These are phyloP conservation scores for Lecanicillium sp. DNA, from an alignment of 2,329 filamentous ascomycete species.

Conservation along the genomic window DNA sequence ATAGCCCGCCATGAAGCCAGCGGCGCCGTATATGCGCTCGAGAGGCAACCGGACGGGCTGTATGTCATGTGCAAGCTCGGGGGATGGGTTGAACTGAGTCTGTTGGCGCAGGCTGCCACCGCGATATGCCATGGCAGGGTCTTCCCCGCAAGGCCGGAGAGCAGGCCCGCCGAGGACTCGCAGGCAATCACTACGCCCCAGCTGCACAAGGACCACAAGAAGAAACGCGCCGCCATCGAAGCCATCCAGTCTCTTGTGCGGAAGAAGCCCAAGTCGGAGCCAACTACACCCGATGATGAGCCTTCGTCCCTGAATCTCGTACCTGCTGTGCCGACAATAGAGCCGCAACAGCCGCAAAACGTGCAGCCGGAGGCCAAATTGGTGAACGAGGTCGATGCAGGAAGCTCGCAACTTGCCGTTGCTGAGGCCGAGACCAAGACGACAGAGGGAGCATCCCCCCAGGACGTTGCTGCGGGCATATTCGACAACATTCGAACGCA, in stretches of 20 bases:
- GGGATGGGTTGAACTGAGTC: constrained; percentile 54
- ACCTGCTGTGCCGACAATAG: background rate
- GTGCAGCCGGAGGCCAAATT: background rate
- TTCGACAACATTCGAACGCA: constrained; percentile 51
- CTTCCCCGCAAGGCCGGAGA: constrained; percentile 12
- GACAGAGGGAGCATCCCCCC: constrained; percentile 8
- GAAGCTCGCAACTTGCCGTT: too few relatives aligned
- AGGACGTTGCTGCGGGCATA: constrained; percentile 42
- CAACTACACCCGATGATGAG: constrained; percentile 1
- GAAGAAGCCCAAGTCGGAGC: constrained; percentile 21
- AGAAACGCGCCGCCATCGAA: constrained; percentile 52
- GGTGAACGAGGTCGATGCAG: too few relatives aligned
- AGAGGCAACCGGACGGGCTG: constrained; percentile 51
- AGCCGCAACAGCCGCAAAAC: background rate
- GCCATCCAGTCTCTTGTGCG: constrained; percentile 55
- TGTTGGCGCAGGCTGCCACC: constrained; percentile 43
- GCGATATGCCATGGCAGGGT: constrained; percentile 24
- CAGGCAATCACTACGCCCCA: constrained; percentile 32
- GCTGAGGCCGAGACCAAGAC: too few relatives aligned
- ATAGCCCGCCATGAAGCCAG: constrained; percentile 52
- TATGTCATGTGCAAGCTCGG: constrained; percentile 65
- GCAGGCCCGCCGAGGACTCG: constrained; percentile 9
- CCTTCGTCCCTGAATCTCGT: background rate
- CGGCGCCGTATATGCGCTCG: constrained; percentile 52
- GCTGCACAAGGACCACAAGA: constrained; percentile 42